Percentiles rank a stretch among this genome's conserved stretches.
phyloP scores from a whole-genome alignment of 2,329 filamentous ascomycete species.

The Mycosphaerelloides madeirae region DNA sequence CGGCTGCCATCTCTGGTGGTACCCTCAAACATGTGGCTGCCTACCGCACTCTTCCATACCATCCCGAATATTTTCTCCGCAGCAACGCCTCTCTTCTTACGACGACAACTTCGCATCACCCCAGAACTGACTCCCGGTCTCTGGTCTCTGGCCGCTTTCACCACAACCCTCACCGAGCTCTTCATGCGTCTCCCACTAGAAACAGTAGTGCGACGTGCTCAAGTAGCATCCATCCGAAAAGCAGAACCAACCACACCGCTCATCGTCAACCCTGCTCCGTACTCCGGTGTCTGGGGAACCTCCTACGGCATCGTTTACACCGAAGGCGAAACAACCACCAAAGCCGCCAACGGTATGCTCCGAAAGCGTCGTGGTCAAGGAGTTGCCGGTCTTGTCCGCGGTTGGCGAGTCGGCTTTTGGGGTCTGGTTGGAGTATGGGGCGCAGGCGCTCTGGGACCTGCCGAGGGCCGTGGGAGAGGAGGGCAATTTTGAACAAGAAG shows the following conservation, averaged over 20 bases:
- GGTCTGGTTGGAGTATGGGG: conserved; percentile 70
- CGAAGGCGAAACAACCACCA: conserved; percentile 59
- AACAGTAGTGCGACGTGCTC: conserved; percentile 82
- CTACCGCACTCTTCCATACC: conserved; percentile 83
- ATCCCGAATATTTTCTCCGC: conserved; percentile 78
- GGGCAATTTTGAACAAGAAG: conserved; percentile 30
- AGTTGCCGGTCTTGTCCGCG: conserved; percentile 63
- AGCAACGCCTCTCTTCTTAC: conserved; percentile 77
- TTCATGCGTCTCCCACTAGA: conserved; percentile 86
- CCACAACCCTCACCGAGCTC: conserved; percentile 72
- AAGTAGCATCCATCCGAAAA: conserved; percentile 50
- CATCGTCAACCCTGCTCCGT: conserved; percentile 74
- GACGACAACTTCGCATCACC: conserved; percentile 79
- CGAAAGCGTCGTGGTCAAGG: conserved; percentile 60
- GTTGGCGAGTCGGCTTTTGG: conserved; percentile 76
- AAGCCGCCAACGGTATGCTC: conserved; percentile 32
- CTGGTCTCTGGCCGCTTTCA: conserved; percentile 78
- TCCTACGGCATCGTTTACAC: conserved; percentile 82
- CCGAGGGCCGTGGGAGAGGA: conserved; percentile 50
- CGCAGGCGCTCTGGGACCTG: conserved; percentile 58
- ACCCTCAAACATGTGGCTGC: conserved; percentile 62
- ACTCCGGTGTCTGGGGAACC: conserved; percentile 81
- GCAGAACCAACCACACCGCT: conserved; percentile 53
- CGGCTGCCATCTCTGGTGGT: conserved; percentile 68
- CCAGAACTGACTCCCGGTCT: conserved; percentile 73